These are phyloP conservation scores for Paramyrothecium roridum DNA, from an alignment of 2,329 filamentous ascomycete species.

Conservation along the genomic window DNA sequence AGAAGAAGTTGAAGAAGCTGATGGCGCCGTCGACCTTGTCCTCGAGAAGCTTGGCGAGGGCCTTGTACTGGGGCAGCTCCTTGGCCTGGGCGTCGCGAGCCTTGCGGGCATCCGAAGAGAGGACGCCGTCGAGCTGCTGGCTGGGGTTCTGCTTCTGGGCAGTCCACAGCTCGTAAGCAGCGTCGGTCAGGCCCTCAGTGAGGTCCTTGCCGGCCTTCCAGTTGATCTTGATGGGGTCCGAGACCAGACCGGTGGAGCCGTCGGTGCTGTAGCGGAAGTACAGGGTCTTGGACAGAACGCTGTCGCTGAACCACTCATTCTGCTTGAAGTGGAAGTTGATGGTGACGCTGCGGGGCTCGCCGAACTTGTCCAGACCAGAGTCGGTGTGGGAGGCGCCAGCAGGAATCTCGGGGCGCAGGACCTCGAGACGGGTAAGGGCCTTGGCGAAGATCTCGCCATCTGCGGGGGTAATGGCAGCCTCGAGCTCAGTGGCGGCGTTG, in stretches of 20 bases:
- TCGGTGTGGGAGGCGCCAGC: not conserved
- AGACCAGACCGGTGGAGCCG: not conserved
- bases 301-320: slow-evolving; percentile 2
- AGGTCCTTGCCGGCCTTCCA: slow-evolving; percentile 2
- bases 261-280: slow-evolving; percentile 1
- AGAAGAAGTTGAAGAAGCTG: slow-evolving; percentile 4
- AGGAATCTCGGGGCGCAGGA: not conserved
- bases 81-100: slow-evolving; percentile 1
- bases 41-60: slow-evolving; percentile 15
- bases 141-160: slow-evolving; percentile 2
- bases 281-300: slow-evolving; percentile 1
- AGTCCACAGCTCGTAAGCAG: slow-evolving; percentile 1
- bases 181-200: slow-evolving; percentile 1
- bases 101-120: not conserved
- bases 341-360: slow-evolving; percentile 1
- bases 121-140: slow-evolving; percentile 2
- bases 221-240: slow-evolving; percentile 2
- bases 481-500: slow-evolving; percentile 7
- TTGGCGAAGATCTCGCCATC: not conserved
- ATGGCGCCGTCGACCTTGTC: slow-evolving; percentile 4
- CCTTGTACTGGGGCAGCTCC: slow-evolving; percentile 10
- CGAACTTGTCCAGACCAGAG: slow-evolving; percentile 1
- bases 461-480: not conserved
- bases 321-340: slow-evolving; percentile 4
- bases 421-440: not conserved